Percentiles rank a stretch among this genome's conserved stretches.
phyloP scores from a whole-genome alignment of 441 rosid species.

The Erodium moschatum region DNA sequence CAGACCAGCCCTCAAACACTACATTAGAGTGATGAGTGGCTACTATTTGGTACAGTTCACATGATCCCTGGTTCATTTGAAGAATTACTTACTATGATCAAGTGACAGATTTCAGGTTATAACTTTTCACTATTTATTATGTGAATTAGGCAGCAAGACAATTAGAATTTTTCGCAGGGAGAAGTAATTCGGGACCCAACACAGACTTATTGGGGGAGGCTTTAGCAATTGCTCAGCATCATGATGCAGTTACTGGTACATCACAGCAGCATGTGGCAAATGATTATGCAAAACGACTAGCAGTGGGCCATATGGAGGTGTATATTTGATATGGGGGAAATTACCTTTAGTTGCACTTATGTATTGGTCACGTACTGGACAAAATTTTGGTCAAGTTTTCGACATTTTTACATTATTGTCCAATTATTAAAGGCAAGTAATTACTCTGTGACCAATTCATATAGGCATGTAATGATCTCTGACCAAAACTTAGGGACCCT shows the following conservation, averaged over 20 bases:
- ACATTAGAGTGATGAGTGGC: slow-evolving; percentile 87
- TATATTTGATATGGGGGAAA: background rate
- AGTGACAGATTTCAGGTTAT: slow-evolving; percentile 9
- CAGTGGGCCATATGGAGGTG: slow-evolving; percentile 85
- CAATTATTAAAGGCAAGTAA: no score
- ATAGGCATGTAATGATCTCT: no score
- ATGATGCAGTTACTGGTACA: slow-evolving; percentile 94
- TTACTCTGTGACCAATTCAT: no score
- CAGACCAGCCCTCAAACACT: slow-evolving; percentile 85
- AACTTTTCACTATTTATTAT: slow-evolving; percentile 16
- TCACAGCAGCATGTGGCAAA: slow-evolving; percentile 90
- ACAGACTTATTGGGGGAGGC: slow-evolving; percentile 88
- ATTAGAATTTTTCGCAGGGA: slow-evolving; percentile 79
- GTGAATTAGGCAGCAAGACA: slow-evolving; percentile 81
- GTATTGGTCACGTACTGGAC: no score
- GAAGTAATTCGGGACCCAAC: slow-evolving; percentile 54
- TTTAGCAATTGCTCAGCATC: slow-evolving; percentile 92
- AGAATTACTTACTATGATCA: background rate
- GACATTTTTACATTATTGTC: no score
- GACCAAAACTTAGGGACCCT: no score
- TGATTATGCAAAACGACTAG: slow-evolving; percentile 86
- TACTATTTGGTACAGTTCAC: slow-evolving; percentile 66
- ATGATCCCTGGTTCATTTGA: slow-evolving; percentile 13
- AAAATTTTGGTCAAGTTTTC: no score
- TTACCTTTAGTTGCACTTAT: no score